Percentiles rank a stretch among this genome's conserved stretches.
Evolutionary conservation across 73 alveolate species (phyloP).

Genomic region (Effrenium voratum): DNA sequence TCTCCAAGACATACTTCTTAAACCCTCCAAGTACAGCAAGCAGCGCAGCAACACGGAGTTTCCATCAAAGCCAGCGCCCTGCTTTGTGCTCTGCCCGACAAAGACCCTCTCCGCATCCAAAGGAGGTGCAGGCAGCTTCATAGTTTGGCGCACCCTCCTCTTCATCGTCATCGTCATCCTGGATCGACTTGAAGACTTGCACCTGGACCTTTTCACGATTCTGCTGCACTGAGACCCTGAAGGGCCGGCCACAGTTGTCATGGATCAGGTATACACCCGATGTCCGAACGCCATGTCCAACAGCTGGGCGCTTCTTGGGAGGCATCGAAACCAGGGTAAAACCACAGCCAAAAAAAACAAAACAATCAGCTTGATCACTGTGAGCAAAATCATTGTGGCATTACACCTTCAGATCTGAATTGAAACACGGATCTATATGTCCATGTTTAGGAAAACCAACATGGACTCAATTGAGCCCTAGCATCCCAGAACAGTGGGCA

Average conservation of each 20-base stretch:
- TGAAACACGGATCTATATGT: no score
- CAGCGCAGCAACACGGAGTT: slow-evolving; percentile 22
- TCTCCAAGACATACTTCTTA: not conserved
- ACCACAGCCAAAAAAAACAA: no score
- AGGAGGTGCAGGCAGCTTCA: not conserved
- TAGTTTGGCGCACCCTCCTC: not conserved
- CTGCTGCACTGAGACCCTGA: slow-evolving; percentile 17
- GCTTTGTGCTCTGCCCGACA: slow-evolving; percentile 5
- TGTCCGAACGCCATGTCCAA: no score
- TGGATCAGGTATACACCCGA: not conserved
- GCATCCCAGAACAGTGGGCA: no score
- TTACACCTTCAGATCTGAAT: no score
- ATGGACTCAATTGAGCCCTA: no score
- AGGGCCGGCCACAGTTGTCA: slow-evolving; percentile 25
- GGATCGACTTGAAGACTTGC: not conserved
- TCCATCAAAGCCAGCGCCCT: not conserved
- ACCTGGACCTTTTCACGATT: not conserved
- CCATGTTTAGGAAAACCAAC: no score
- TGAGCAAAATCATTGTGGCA: no score
- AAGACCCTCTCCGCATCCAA: not conserved
- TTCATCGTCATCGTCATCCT: not conserved
- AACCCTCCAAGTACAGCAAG: slow-evolving; percentile 20
- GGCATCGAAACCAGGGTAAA: no score
- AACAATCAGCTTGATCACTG: no score
- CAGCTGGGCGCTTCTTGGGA: no score